A percentile compares a stretch with the other conserved stretches of the same genome.
phyloP scores from a whole-genome alignment of 2,329 filamentous ascomycete species.

The Apiospora kogelbergensis region DNA sequence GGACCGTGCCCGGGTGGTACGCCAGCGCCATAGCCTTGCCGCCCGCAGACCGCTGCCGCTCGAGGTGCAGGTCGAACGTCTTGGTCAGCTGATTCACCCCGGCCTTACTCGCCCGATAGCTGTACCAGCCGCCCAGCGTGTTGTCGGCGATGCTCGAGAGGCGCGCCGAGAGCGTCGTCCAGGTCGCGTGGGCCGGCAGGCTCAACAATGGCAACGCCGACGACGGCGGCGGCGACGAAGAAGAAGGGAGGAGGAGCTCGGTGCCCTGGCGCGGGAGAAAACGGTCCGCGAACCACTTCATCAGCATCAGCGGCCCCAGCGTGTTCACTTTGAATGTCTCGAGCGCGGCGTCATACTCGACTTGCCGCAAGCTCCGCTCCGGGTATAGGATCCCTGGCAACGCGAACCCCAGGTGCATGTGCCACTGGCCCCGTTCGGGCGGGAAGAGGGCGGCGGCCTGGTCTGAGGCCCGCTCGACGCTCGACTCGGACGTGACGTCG shows the following conservation, averaged over 20 bases:
- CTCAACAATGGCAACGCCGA: neutral
- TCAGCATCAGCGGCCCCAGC: slow-evolving; percentile 71
- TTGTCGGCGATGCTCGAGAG: slow-evolving; percentile 77
- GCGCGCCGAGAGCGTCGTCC: slow-evolving; percentile 75
- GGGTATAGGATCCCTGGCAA: slow-evolving; percentile 72
- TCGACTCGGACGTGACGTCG: slow-evolving; percentile 60
- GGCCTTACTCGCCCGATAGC: slow-evolving; percentile 75
- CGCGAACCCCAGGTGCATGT: slow-evolving; percentile 68
- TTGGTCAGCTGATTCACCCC: slow-evolving; percentile 71
- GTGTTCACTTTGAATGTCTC: slow-evolving; percentile 73
- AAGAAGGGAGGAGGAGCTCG: slow-evolving; percentile 23
- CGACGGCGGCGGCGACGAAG: neutral
- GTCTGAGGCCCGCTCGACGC: slow-evolving; percentile 56
- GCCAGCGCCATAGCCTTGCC: slow-evolving; percentile 66
- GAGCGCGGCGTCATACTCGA: slow-evolving; percentile 61
- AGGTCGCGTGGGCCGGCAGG: slow-evolving; percentile 58
- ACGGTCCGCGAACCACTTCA: slow-evolving; percentile 67
- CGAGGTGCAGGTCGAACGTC: slow-evolving; percentile 69
- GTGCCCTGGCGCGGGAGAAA: slow-evolving; percentile 65
- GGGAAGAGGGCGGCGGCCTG: slow-evolving; percentile 54
- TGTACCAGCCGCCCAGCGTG: slow-evolving; percentile 75
- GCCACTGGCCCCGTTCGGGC: slow-evolving; percentile 37
- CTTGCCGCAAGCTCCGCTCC: slow-evolving; percentile 68
- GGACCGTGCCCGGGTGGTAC: slow-evolving; percentile 80
- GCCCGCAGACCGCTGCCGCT: slow-evolving; percentile 47